Evolutionary conservation across 78 protist genomes (phyloP), one percentile per base, ranked within the genome.

Genomic region (Dictyostelium brefeldianum): DNA sequence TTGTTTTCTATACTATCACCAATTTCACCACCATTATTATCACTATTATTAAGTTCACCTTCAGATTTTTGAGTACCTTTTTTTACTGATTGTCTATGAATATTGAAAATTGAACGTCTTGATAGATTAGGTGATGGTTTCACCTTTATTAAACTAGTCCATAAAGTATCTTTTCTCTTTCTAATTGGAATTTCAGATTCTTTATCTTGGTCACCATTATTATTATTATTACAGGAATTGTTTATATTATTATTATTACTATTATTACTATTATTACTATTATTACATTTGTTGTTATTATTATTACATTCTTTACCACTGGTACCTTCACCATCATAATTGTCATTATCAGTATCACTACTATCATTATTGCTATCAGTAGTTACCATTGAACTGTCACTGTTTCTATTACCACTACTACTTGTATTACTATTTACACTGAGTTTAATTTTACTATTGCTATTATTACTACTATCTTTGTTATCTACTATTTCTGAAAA

Each of bases 61-160:
- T 36, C 43, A 1, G 43, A 36, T 36, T 36, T 36, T 36, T 36
- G 43, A 2, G 43, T 36, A 3, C 43, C 43, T 36, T 36, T 36
- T 36, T 36, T 36, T 36, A 36, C 7, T 15, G 75, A 67, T 67
- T 31, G 75, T 31, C 75, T 67, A 5, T 67, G 75, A 29, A 7
- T 18, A 67, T 67, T 67, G 29, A 67, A 67, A 14, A 67, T 20
- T 29, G 75, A 67, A 15, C 25, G 22, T 29, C 75, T 67, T 31
- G 75, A 67, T 31, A 67, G 17, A 67, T 67, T 67, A 29, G 75
- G 75, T 29, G 75, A 67, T 4, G 75, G 75, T 67, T 67, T 47
- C 12, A 25, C 5, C 9, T 46, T 73, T 18, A 43, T n/a, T 3
- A 20, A 27, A 29, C 36, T 29, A 43, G 53, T 43, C 56, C 59